Percentiles rank a stretch among this genome's conserved stretches.
These are phyloP conservation scores for Cutaneotrichosporon arboriforme DNA, from an alignment of 1,284 basidiomycete species.

Conservation along the genomic window DNA sequence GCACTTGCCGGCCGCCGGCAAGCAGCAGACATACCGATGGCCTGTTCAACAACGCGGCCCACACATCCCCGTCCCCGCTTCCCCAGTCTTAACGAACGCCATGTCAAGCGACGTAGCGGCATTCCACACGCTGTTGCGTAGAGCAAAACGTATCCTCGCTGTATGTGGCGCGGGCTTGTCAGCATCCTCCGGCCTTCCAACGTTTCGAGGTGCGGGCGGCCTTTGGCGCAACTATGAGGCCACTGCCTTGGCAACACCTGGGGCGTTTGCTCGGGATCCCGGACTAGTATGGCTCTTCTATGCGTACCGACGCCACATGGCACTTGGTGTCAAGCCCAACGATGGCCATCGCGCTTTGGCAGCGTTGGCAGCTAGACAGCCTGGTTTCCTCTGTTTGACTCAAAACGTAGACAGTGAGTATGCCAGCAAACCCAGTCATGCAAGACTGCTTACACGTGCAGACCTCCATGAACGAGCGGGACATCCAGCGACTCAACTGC, in stretches of 20 bases:
- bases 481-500: constrained; percentile 3
- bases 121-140: constrained; percentile 8
- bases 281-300: constrained; percentile 16
- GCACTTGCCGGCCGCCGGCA: too few relatives aligned
- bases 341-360: constrained; percentile 10
- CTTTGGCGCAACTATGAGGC: constrained; percentile 16
- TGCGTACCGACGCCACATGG: constrained; percentile 12
- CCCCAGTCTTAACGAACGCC: neutral
- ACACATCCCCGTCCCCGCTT: too few relatives aligned
- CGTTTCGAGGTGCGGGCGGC: constrained; percentile 16
- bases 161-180: constrained; percentile 13
- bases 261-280: constrained; percentile 12
- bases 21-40: too few relatives aligned
- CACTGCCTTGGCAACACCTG: constrained; percentile 9
- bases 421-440: neutral
- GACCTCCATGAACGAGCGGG: constrained; percentile 15
- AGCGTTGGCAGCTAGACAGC: neutral
- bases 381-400: constrained; percentile 9
- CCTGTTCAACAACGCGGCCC: too few relatives aligned
- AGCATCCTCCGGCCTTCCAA: constrained; percentile 10
- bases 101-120: constrained; percentile 15
- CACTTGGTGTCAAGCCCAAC: constrained; percentile 6
- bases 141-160: constrained; percentile 11
- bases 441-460: neutral
- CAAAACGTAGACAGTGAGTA: constrained; percentile 17